These are phyloP conservation scores for Forsythia viridissima DNA, from an alignment of 257 asterid species.

Conservation along the genomic window DNA sequence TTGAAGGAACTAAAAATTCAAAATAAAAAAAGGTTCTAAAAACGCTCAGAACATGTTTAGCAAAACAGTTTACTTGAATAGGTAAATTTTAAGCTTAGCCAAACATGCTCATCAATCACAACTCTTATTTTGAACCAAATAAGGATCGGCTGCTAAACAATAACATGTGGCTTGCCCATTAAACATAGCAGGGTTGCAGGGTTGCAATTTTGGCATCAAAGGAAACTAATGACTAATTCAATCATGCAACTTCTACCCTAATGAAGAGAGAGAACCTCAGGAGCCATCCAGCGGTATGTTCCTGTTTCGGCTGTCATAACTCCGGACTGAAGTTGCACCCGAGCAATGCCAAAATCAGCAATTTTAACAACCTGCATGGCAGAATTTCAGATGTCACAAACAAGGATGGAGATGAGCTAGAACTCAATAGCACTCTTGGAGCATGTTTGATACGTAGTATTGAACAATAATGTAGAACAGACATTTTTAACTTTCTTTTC, in stretches of 20 bases:
- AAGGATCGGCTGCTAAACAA: not conserved
- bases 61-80: not conserved
- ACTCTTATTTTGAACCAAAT: not conserved
- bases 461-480: not conserved
- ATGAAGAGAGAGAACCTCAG: conserved; percentile 57
- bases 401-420: not conserved
- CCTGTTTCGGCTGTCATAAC: conserved; percentile 98
- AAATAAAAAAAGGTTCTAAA: too few relatives aligned
- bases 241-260: not conserved
- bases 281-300: conserved; percentile 98
- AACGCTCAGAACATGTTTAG: not conserved
- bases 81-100: not conserved
- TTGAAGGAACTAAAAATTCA: too few relatives aligned
- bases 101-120: not conserved
- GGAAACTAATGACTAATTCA: not conserved
- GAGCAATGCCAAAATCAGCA: conserved; percentile 88
- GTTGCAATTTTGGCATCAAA: not conserved
- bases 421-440: not conserved
- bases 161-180: not conserved
- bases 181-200: not conserved
- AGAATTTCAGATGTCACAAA: not conserved
- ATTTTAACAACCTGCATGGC: conserved; percentile 73
- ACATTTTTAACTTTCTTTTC: not conserved
- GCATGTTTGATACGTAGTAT: not conserved
- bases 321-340: conserved; percentile 78